These are phyloP conservation scores for Kwoniella mangroviensis DNA, from an alignment of 768 basidiomycete genomes.

Conservation along the genomic window DNA sequence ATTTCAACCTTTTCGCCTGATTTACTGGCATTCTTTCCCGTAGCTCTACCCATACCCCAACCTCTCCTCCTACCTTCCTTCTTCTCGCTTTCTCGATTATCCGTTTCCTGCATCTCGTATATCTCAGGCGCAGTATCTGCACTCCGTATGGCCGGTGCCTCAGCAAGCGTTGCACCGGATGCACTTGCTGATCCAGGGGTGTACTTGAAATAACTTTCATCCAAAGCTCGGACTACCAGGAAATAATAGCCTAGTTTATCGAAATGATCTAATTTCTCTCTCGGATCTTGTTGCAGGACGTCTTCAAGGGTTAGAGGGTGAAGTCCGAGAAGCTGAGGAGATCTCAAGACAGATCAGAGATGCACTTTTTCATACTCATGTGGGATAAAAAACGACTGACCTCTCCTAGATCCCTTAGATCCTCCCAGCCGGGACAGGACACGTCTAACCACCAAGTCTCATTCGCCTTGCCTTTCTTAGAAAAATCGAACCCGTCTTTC, in stretches of 20 bases:
- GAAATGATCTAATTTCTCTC: slow-evolving; percentile 89
- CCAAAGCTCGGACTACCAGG: slow-evolving; percentile 80
- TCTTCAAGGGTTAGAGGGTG: slow-evolving; percentile 94
- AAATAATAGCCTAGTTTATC: slow-evolving; percentile 90
- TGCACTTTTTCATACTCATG: background rate
- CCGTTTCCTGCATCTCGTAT: slow-evolving; percentile 18
- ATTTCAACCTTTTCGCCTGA: slow-evolving; percentile 59
- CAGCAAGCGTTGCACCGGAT: slow-evolving; percentile 12
- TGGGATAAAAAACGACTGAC: slow-evolving; percentile 58
- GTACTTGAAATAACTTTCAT: slow-evolving; percentile 62
- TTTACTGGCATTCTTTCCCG: slow-evolving; percentile 35
- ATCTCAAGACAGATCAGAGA: background rate
- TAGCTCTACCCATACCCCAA: slow-evolving; percentile 48
- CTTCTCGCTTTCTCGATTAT: slow-evolving; percentile 15
- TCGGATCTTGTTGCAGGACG: slow-evolving; percentile 84
- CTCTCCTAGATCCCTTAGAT: slow-evolving; percentile 83
- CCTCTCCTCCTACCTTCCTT: slow-evolving; percentile 43
- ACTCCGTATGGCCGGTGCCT: background rate
- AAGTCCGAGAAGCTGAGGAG: slow-evolving; percentile 72
- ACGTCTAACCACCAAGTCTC: slow-evolving; percentile 88
- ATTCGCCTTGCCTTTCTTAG: slow-evolving; percentile 23
- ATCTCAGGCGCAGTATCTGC: slow-evolving; percentile 19
- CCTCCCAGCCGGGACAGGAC: slow-evolving; percentile 82
- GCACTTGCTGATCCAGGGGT: slow-evolving; percentile 49
- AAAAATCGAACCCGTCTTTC: slow-evolving; percentile 8